phyloP scores from a whole-genome alignment of 2,329 filamentous ascomycete species.

The Monosporascus sp. region DNA sequence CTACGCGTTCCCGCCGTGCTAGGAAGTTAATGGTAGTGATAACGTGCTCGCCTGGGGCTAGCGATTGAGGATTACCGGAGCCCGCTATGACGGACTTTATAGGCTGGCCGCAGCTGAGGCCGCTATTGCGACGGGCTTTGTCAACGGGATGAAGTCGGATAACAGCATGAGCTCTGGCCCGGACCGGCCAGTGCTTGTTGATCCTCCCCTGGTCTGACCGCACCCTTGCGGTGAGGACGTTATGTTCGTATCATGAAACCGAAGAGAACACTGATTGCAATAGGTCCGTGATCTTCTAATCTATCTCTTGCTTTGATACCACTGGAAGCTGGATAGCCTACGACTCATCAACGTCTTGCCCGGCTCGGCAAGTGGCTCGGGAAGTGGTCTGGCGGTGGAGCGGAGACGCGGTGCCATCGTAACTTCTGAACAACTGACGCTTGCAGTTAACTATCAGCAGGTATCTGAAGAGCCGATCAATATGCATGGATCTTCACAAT shows the following conservation, averaged over 20 bases:
- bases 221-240: slow-evolving; percentile 14
- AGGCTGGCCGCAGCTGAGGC: slow-evolving; percentile 14
- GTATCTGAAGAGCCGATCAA: not conserved
- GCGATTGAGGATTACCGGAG: slow-evolving; percentile 5
- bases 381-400: slow-evolving; percentile 4
- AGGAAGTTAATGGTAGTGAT: slow-evolving; percentile 5
- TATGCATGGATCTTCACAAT: not conserved
- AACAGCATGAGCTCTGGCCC: slow-evolving; percentile 1
- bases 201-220: slow-evolving; percentile 13
- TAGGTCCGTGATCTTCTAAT: slow-evolving; percentile 14
- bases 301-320: slow-evolving; percentile 11
- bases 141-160: slow-evolving; percentile 12
- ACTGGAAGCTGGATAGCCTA: slow-evolving; percentile 8
- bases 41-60: slow-evolving; percentile 15
- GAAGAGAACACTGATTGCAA: slow-evolving; percentile 13
- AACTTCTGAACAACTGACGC: not conserved
- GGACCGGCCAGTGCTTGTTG: slow-evolving; percentile 6
- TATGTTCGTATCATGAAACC: slow-evolving; percentile 13
- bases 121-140: slow-evolving; percentile 9
- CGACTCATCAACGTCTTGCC: slow-evolving; percentile 6
- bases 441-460: not conserved
- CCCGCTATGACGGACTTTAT: slow-evolving; percentile 10
- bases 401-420: not conserved
- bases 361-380: slow-evolving; percentile 1
- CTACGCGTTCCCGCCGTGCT: slow-evolving; percentile 10